Percentiles rank a stretch among this genome's conserved stretches.
Evolutionary conservation across 768 basidiomycete species (phyloP).

Genomic region (Mycena maculata): DNA sequence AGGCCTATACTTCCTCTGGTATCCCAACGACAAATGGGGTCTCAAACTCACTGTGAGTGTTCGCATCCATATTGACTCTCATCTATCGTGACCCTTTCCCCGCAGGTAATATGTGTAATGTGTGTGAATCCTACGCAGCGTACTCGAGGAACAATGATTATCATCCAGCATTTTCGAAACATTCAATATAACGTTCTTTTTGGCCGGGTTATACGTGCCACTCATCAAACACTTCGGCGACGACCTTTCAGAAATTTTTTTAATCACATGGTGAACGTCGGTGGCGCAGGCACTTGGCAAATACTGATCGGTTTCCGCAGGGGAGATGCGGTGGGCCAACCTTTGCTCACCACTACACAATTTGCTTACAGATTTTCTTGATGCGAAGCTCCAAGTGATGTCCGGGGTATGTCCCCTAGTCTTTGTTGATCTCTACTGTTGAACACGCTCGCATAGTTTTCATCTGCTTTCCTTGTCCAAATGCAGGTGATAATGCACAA

Average conservation of each 20-base stretch:
- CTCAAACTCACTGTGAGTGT: slow-evolving; percentile 31
- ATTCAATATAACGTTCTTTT: slow-evolving; percentile 34
- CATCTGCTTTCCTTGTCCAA: slow-evolving; percentile 38
- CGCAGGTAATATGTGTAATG: too few species aligned
- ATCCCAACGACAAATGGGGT: too few species aligned
- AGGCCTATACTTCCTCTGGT: too few species aligned
- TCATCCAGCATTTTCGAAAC: slow-evolving; percentile 33
- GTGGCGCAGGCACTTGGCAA: too few species aligned
- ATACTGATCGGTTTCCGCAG: too few species aligned
- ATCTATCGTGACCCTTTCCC: too few species aligned
- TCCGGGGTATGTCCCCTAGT: not conserved
- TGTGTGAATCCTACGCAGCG: too few species aligned
- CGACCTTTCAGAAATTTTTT: slow-evolving; percentile 16
- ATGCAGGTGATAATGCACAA: slow-evolving; percentile 31
- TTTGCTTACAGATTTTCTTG: too few species aligned
- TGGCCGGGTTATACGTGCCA: slow-evolving; percentile 32
- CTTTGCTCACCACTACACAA: not conserved
- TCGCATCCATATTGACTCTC: too few species aligned
- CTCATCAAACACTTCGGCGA: slow-evolving; percentile 38
- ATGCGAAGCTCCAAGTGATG: slow-evolving; percentile 4
- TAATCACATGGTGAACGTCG: slow-evolving; percentile 35
- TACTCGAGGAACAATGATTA: too few species aligned
- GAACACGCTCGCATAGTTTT: slow-evolving; percentile 21
- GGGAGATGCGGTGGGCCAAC: slow-evolving; percentile 5
- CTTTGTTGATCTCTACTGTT: not conserved